A percentile compares a stretch with the other conserved stretches of the same genome.
These are phyloP conservation scores for Camellia japonica DNA, from an alignment of 148 eudicot species.

Conservation along the genomic window DNA sequence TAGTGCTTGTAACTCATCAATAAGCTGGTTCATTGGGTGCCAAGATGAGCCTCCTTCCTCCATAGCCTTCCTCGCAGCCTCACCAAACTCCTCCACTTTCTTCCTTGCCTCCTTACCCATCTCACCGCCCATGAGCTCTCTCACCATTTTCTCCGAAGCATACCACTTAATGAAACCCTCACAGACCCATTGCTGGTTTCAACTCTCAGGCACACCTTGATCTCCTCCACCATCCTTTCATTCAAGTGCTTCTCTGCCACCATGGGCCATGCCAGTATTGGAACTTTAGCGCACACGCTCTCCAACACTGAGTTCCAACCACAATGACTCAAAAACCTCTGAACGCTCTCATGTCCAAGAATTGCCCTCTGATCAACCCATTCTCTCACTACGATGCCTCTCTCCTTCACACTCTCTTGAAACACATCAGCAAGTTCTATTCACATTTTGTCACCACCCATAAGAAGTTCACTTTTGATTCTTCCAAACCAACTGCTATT, in stretches of 20 bases:
- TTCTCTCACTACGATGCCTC: constrained; percentile 55
- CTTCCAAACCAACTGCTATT: constrained; percentile 50
- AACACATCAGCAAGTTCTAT: constrained; percentile 30
- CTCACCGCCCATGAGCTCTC: constrained; percentile 62
- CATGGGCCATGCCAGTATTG: constrained; percentile 75
- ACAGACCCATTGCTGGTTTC: constrained; percentile 47
- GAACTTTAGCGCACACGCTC: constrained; percentile 59
- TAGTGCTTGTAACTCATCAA: constrained; percentile 23
- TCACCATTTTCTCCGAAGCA: constrained; percentile 38
- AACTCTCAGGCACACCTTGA: constrained; percentile 53
- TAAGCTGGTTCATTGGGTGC: constrained; percentile 36
- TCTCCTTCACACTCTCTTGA: constrained; percentile 39
- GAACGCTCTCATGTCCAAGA: constrained; percentile 35
- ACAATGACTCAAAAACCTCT: constrained; percentile 70
- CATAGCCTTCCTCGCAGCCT: constrained; percentile 43
- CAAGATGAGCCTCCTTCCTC: constrained; percentile 68
- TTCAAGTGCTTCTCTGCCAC: constrained; percentile 76
- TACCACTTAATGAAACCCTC: constrained; percentile 52
- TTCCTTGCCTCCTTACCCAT: constrained; percentile 44
- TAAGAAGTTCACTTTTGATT: constrained; percentile 45
- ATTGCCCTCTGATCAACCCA: constrained; percentile 71
- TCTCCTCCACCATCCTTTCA: constrained; percentile 67
- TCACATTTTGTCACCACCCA: constrained; percentile 57
- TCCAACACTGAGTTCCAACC: constrained; percentile 83
- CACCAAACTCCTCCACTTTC: constrained; percentile 41